These are phyloP conservation scores for Chloranthus sessilifolius DNA, from an alignment of 164 flowering plant genomes.

Conservation along the genomic window DNA sequence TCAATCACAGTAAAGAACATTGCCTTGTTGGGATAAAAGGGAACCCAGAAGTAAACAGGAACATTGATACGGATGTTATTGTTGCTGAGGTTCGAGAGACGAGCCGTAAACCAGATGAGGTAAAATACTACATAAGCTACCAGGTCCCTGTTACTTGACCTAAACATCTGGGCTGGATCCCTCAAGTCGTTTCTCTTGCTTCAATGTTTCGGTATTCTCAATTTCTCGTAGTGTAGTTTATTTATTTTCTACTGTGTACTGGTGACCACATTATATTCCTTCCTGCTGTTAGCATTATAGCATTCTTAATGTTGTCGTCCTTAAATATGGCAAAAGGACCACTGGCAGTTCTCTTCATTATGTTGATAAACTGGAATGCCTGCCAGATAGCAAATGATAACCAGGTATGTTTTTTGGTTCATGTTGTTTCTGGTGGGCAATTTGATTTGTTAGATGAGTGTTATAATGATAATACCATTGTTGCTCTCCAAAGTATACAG, in stretches of 20 bases:
- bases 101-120: slow-evolving; percentile 99
- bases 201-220: not conserved
- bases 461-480: no score
- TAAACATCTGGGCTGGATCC: not conserved
- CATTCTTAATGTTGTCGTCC: no score
- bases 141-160: not conserved
- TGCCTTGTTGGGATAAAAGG: slow-evolving; percentile 97
- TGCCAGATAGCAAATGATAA: no score
- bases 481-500: no score
- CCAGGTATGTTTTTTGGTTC: no score
- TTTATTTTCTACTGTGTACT: not conserved
- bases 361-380: no score
- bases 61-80: slow-evolving; percentile 96
- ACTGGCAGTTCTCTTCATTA: no score
- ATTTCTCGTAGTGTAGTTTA: not conserved
- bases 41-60: slow-evolving; percentile 85
- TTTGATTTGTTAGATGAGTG: no score
- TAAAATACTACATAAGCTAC: slow-evolving; percentile 11
- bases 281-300: not conserved
- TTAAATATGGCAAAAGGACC: no score
- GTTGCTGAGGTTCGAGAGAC: slow-evolving; percentile 99
- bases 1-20: slow-evolving; percentile 94
- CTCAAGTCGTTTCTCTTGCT: not conserved
- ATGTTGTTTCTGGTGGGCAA: no score
- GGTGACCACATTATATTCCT: not conserved